Conservation (phyloP, 2,329 filamentous ascomycete genomes). For the Aspergillus carbonarius region DNA sequence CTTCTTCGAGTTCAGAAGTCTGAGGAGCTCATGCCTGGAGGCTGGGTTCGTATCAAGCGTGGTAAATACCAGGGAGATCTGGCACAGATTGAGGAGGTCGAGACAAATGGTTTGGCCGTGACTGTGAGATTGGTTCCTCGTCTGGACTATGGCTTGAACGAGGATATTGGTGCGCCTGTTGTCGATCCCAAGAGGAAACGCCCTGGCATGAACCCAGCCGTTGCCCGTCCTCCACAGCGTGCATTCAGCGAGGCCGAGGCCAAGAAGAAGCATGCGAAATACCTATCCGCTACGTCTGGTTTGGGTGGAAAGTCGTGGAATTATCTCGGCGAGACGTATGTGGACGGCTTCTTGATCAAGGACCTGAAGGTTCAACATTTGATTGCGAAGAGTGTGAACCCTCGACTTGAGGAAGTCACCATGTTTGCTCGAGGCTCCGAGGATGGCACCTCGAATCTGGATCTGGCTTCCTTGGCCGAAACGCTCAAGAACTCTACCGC, state of each 20-base stretch:
- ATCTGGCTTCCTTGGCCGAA: slow-evolving; percentile 84
- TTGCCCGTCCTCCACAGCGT: slow-evolving; percentile 77
- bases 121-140: slow-evolving; percentile 84
- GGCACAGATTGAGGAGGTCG: slow-evolving; percentile 87
- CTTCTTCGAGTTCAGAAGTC: slow-evolving; percentile 88
- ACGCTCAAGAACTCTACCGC: slow-evolving; percentile 82
- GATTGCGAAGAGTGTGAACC: slow-evolving; percentile 85
- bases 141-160: slow-evolving; percentile 85
- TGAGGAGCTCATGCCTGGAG: slow-evolving; percentile 77
- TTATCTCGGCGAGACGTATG: slow-evolving; percentile 85
- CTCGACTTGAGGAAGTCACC: slow-evolving; percentile 92
- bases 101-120: slow-evolving; percentile 87
- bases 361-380: slow-evolving; percentile 88
- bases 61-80: slow-evolving; percentile 84
- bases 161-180: slow-evolving; percentile 63
- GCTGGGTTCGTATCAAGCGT: slow-evolving; percentile 85
- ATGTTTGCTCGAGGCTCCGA: slow-evolving; percentile 84
- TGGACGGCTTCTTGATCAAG: slow-evolving; percentile 90
- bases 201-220: slow-evolving; percentile 51
- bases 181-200: slow-evolving; percentile 78
- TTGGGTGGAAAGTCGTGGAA: slow-evolving; percentile 69
- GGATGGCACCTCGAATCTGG: slow-evolving; percentile 90
- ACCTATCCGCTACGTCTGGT: slow-evolving; percentile 54
- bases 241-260: slow-evolving; percentile 93
- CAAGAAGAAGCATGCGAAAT: slow-evolving; percentile 75